phyloP scores from a whole-genome alignment of 306 rosid species.

The Mimosa pudica region DNA sequence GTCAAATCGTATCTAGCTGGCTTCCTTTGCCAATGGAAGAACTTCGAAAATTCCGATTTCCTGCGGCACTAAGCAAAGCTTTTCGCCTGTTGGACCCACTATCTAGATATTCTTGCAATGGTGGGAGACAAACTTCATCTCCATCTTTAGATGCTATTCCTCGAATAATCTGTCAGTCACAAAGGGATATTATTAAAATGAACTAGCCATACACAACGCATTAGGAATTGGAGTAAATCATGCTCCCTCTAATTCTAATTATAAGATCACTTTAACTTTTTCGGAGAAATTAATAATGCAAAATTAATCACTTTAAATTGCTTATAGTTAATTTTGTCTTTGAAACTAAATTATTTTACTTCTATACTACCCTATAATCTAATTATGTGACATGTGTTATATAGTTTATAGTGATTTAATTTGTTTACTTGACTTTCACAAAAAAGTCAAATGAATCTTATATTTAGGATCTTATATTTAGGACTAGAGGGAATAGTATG shows the following conservation, averaged over 20 bases:
- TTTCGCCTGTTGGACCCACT: conserved; percentile 4
- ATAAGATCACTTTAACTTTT: too few relatives aligned
- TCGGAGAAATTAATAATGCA: too few relatives aligned
- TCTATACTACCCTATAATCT: too few relatives aligned
- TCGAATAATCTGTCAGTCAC: conserved; percentile 16
- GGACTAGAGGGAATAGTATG: too few relatives aligned
- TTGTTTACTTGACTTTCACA: too few relatives aligned
- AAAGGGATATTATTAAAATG: not conserved
- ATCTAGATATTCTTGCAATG: conserved; percentile 15
- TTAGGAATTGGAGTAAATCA: not conserved
- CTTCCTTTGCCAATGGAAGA: not conserved
- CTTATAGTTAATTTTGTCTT: too few relatives aligned
- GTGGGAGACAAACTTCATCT: conserved; percentile 21
- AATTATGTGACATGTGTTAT: too few relatives aligned
- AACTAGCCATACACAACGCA: not conserved
- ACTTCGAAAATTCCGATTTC: not conserved
- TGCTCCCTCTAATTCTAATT: not conserved
- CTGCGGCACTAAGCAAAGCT: not conserved
- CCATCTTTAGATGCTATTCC: conserved; percentile 5
- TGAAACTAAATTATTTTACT: too few relatives aligned
- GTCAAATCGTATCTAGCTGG: not conserved
- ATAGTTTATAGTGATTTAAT: too few relatives aligned
- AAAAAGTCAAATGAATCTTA: too few relatives aligned
- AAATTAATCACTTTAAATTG: too few relatives aligned
- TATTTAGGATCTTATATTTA: too few relatives aligned